A percentile compares a stretch with the other conserved stretches of the same genome.
Evolutionary conservation across 257 asterid genomes (phyloP).

Genomic region (Solanum dulcamara): DNA sequence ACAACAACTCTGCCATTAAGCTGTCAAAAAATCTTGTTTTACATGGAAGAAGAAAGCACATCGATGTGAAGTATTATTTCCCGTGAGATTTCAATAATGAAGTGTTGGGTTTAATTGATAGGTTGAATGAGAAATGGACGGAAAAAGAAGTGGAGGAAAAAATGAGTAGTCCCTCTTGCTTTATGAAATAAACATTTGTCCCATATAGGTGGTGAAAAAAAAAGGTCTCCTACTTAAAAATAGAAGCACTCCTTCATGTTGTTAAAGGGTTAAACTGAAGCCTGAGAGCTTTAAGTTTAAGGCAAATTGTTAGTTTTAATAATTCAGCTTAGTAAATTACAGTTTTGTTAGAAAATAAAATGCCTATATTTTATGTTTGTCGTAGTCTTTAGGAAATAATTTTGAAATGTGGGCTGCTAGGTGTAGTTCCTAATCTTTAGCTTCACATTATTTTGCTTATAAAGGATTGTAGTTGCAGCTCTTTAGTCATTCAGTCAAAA

Average conservation of each 20-base stretch:
- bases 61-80: background rate
- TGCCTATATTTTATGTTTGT: background rate
- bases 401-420: background rate
- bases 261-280: background rate
- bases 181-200: no score
- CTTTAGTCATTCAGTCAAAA: no score
- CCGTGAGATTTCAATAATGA: background rate
- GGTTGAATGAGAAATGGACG: no score
- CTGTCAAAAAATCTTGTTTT: background rate
- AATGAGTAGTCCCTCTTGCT: no score
- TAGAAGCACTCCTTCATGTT: no score
- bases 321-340: no score
- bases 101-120: no score
- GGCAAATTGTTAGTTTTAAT: background rate
- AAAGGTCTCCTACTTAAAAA: no score
- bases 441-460: background rate
- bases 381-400: background rate
- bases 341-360: background rate
- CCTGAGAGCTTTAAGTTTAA: background rate
- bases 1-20: background rate
- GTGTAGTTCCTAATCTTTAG: background rate
- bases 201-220: no score
- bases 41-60: background rate
- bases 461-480: no score
- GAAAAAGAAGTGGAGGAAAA: background rate